Evolutionary conservation across 139 green algal species (phyloP).

Genomic region (Micractinium sp.): DNA sequence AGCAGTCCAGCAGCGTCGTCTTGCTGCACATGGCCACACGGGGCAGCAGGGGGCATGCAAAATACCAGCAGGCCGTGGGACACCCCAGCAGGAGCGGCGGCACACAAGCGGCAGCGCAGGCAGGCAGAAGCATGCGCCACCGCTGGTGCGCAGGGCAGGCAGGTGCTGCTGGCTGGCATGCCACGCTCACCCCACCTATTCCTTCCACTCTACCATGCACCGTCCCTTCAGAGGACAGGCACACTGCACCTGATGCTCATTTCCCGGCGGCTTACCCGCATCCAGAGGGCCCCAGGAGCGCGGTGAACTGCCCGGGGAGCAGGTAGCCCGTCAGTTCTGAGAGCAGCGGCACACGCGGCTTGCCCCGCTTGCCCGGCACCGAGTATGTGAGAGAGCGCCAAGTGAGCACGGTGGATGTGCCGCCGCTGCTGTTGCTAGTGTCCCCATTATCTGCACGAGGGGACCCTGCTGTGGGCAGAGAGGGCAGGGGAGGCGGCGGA

Average conservation of each 20-base stretch:
- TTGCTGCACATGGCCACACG: constrained; percentile 60
- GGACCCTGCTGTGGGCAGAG: neutral
- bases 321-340: neutral
- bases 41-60: neutral
- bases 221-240: neutral
- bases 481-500: no score
- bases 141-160: no score
- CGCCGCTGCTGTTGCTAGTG: neutral
- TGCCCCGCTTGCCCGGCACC: neutral
- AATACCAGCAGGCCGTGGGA: neutral
- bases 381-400: neutral
- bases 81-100: no score
- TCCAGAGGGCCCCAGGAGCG: constrained; percentile 2
- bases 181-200: neutral
- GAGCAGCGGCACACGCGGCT: neutral
- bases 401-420: neutral
- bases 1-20: constrained; percentile 66
- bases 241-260: neutral
- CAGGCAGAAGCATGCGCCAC: no score
- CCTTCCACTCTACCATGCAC: neutral
- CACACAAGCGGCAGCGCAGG: no score
- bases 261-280: neutral
- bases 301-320: neutral
- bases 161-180: no score
- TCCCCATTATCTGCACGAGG: no score